phyloP scores from a whole-genome alignment of 306 rosid genomes.

The Castanea mollissima region DNA sequence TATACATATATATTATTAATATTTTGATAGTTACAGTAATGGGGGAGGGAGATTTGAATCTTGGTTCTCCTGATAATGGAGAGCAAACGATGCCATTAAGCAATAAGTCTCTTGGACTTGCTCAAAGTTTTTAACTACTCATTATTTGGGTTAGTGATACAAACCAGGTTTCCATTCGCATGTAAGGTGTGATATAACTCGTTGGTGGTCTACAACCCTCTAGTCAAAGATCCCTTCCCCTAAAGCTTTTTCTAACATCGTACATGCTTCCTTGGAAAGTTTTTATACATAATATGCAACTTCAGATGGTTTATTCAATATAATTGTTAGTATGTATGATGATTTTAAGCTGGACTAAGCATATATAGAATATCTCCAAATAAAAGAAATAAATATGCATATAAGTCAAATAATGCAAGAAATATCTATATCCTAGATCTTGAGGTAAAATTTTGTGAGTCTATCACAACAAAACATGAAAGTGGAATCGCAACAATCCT shows the following conservation, averaged over 20 bases:
- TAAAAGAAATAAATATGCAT: background rate
- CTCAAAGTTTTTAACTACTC: no score
- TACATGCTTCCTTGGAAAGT: background rate
- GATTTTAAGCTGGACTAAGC: background rate
- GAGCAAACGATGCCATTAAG: no score
- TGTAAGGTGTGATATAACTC: background rate
- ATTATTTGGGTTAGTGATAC: no score
- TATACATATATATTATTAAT: no score
- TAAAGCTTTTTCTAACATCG: background rate
- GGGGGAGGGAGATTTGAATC: background rate
- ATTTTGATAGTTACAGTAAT: no score
- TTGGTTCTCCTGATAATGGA: no score
- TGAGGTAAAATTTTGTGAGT: background rate
- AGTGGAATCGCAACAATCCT: background rate
- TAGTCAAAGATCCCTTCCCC: background rate
- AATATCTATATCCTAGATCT: background rate
- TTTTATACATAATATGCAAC: background rate
- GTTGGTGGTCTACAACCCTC: background rate
- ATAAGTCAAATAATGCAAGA: background rate
- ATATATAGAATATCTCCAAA: background rate
- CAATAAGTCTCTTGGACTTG: no score
- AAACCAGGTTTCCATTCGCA: background rate
- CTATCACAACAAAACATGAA: background rate
- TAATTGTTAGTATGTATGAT: background rate
- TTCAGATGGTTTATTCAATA: background rate